Evolutionary conservation across 352 stramenopile genomes (phyloP).

Genomic region (Phytophthora meadii): DNA sequence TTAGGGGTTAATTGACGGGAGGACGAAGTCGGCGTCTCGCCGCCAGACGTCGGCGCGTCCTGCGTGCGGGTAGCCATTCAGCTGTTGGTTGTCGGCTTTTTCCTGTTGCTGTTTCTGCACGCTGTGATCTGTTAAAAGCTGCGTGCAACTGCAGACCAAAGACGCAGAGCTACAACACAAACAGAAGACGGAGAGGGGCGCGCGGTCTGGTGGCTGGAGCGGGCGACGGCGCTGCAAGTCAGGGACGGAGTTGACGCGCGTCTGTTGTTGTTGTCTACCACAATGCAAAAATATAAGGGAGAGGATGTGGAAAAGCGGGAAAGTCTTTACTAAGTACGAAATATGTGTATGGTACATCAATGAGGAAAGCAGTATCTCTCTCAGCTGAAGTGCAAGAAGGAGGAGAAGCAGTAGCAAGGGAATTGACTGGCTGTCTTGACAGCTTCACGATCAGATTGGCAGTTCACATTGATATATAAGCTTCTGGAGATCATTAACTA

Average conservation of each 20-base stretch:
- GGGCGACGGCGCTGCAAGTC: neutral
- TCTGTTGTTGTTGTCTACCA: conserved; percentile 7
- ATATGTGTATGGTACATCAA: conserved; percentile 20
- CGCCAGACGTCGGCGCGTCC: conserved; percentile 7
- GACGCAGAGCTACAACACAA: conserved; percentile 7
- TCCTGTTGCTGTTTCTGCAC: conserved; percentile 1
- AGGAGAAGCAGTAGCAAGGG: neutral
- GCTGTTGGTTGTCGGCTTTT: conserved; percentile 2
- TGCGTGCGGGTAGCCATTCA: conserved; percentile 31
- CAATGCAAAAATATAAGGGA: neutral
- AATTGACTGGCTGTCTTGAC: no score
- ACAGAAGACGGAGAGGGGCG: neutral
- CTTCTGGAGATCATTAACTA: no score
- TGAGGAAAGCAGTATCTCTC: neutral
- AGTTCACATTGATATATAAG: neutral
- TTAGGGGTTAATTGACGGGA: conserved; percentile 17
- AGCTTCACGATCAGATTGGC: neutral
- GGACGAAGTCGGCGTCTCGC: neutral
- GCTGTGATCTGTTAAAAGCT: neutral
- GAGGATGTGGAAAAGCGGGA: conserved; percentile 1
- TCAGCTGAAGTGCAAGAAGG: neutral
- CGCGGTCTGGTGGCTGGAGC: neutral
- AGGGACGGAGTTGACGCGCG: conserved; percentile 13
- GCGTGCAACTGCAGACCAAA: neutral
- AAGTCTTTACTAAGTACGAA: conserved; percentile 6